Base-by-base conservation (phyloP, 2,329 filamentous ascomycete species). In the Cylindrodendrum hubeiense region DNA sequence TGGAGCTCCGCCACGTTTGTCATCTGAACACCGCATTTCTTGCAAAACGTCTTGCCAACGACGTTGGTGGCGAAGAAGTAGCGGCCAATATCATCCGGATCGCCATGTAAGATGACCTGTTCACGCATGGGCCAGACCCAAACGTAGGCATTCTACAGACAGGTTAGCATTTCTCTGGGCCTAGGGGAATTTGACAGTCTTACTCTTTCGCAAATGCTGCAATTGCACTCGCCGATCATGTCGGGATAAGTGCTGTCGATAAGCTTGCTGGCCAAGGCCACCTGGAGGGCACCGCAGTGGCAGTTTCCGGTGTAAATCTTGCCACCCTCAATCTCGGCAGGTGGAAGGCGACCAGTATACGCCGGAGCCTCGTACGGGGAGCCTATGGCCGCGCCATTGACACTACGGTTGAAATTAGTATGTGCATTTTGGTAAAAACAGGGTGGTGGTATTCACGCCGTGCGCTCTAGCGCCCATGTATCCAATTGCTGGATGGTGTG, bases 211-310 rank as follows among this genome's bases (percentile, higher is more conserved):
- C 85, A 87, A 67, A 81, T 79, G 71, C 85, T 87, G 78, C 86
- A 87, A 73, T 86, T 84, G 76, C 85, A 87, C 54, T 85, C 82
- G 2, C 76, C 24, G 5, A 80, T 66, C 1, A 13, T 54, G 13
- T 77, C 78, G 3, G 73, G 59, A 28, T 66, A 78, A 12, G 72
- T 80, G 71, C 75, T 78, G 70, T 83, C 79, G 10, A 87, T 70
- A 1, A 83, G 79, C 67, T 81, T 80, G 61, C 77, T 77, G 54
- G 77, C 79, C 37, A 86, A 43, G 2, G 83, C 82, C 1, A 85
- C 59, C 17, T 76, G 81, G 24, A 87, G 77, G 21, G 80, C 81
- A 28, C 85, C 85, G 72, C 86, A 88, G 74, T 87, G 85, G 72
- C 86, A 88, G 72, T 83, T 82, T 9, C 85, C 86, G 15, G 81